These are phyloP conservation scores for Immersiporthe knoxdaviesiana DNA, from an alignment of 2,329 filamentous ascomycete species.

Conservation along the genomic window DNA sequence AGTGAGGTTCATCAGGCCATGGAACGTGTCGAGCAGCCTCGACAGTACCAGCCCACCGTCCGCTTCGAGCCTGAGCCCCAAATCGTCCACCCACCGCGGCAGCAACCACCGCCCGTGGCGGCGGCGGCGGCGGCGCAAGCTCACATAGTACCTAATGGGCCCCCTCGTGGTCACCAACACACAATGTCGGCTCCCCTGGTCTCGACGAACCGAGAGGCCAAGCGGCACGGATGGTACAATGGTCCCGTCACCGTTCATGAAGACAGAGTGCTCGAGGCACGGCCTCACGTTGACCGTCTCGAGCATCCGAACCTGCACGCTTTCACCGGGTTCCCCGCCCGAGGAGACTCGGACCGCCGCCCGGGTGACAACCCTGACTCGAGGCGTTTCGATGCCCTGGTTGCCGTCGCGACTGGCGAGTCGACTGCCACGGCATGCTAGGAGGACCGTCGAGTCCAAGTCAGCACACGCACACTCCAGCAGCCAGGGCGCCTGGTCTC, in stretches of 20 bases:
- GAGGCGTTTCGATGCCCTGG: slow-evolving; percentile 62
- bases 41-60: slow-evolving; percentile 51
- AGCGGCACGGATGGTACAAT: slow-evolving; percentile 76
- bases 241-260: slow-evolving; percentile 47
- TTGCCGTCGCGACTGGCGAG: slow-evolving; percentile 67
- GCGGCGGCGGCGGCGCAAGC: too few relatives aligned
- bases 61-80: slow-evolving; percentile 57
- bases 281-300: slow-evolving; percentile 56
- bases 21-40: slow-evolving; percentile 56
- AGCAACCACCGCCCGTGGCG: neutral
- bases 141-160: slow-evolving; percentile 17
- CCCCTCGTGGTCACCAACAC: slow-evolving; percentile 51
- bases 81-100: slow-evolving; percentile 34
- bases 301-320: slow-evolving; percentile 59
- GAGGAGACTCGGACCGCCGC: slow-evolving; percentile 35
- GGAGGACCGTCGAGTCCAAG: neutral
- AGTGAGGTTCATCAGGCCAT: slow-evolving; percentile 59
- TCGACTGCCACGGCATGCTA: slow-evolving; percentile 35
- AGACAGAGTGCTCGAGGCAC: slow-evolving; percentile 44
- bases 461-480: too few relatives aligned
- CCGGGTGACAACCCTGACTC: slow-evolving; percentile 44
- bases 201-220: slow-evolving; percentile 61
- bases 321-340: slow-evolving; percentile 55
- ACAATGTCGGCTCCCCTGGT: slow-evolving; percentile 63
- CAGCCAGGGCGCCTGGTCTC: neutral